Evolutionary conservation across 495 filamentous ascomycete genomes (phyloP).

Genomic region (Umbilicaria muhlenbergii): DNA sequence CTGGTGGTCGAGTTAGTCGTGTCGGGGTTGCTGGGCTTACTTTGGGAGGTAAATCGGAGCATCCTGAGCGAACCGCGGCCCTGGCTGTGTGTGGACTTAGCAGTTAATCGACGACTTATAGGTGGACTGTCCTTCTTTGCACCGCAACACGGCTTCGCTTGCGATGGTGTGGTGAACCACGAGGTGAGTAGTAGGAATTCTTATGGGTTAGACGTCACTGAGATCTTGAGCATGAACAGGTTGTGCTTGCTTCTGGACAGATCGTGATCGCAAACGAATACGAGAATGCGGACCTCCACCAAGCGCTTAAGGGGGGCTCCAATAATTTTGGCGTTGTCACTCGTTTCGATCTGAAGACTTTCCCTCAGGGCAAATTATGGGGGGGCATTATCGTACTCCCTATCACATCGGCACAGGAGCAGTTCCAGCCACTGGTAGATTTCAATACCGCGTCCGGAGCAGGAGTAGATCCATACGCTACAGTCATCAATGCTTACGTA

Average conservation of each 20-base stretch:
- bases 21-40: slow-evolving; percentile 1
- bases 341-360: slow-evolving; percentile 25
- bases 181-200: slow-evolving; percentile 12
- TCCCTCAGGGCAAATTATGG: slow-evolving; percentile 26
- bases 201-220: too few relatives aligned
- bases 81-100: background rate
- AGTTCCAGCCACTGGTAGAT: slow-evolving; percentile 10
- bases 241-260: slow-evolving; percentile 34
- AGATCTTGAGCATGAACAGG: too few relatives aligned
- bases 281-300: slow-evolving; percentile 29
- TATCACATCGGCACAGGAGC: background rate
- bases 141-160: slow-evolving; percentile 26
- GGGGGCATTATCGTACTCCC: slow-evolving; percentile 17
- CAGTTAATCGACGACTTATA: background rate
- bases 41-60: background rate
- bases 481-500: slow-evolving; percentile 17
- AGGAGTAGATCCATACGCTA: slow-evolving; percentile 15
- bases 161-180: slow-evolving; percentile 30
- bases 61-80: background rate
- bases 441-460: slow-evolving; percentile 7
- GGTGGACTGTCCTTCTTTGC: slow-evolving; percentile 28
- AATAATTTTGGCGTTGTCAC: slow-evolving; percentile 44
- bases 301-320: slow-evolving; percentile 37
- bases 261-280: slow-evolving; percentile 30
- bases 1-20: slow-evolving; percentile 24